Base-by-base conservation (phyloP, 371 early-diverging fungal genomes). In the Rhizopus microsporus region DNA sequence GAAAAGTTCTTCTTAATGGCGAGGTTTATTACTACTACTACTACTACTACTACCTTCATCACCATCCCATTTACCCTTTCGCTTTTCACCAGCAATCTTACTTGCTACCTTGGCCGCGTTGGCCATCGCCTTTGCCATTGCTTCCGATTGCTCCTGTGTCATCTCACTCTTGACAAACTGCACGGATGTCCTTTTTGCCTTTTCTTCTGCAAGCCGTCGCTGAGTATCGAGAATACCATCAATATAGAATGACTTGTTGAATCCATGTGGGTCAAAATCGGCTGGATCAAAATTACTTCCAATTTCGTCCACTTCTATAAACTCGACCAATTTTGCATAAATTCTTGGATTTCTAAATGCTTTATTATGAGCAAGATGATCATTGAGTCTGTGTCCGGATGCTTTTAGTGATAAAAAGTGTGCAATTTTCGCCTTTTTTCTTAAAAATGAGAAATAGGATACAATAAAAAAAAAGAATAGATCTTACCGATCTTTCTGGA, bases 281-380 rank as follows among this genome's bases (percentile, higher is more conserved):
- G 68, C 65, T 15, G 68, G 69, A 3, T 74, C 68, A 63, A 87
- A 76, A 46, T 92, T 89, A 42, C 86, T 75, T 7, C 91, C 91
- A 16, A 76, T 65, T 63, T 91, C 91, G 57, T 90, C 87, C 6
- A 93, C 65, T 7, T 80, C 84, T 29, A 88, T 60, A 62, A 87
- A 89, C 40, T 89, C 88, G 9, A 93, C 87, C 37, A 92, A 69
- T 66, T 90, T 88, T 50, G 80, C 78, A 77, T 88, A 89, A 34
- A 93, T 92, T 30, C 87, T 75, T 15, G 93, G 93, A 59, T 93
- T 93, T 4, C 87, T 78, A 68, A 91, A 92, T 0, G 87, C 78
- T 62, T 88, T 90, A 68, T 87, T 92, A 40, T 75, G 72, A 60
- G 77, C 75, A 15, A 93, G 72, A 40, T 83, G 79, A 12, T 80